Conservation (phyloP, 1,284 basidiomycete genomes). For the Apiotrichum laibachii region DNA sequence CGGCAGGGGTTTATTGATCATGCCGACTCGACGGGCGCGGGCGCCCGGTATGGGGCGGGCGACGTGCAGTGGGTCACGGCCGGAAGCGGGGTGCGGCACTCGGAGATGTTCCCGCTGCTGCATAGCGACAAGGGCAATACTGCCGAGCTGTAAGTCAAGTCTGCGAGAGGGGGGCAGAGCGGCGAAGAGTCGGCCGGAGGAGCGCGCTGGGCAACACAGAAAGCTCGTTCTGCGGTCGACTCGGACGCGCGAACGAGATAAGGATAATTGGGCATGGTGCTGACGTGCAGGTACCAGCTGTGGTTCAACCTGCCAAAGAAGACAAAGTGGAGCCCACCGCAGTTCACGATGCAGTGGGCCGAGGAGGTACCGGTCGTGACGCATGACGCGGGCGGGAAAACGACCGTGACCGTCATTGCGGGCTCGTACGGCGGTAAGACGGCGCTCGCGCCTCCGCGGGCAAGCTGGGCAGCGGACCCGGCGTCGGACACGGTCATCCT, state of each 20-base stretch:
- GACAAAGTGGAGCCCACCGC: conserved; percentile 14
- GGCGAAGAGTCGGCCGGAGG: too few species aligned
- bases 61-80: conserved; percentile 26
- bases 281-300: conserved; percentile 13
- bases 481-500: conserved; percentile 16
- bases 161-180: background rate
- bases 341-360: conserved; percentile 23
- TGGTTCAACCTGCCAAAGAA: conserved; percentile 21
- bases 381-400: conserved; percentile 1
- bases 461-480: conserved; percentile 6
- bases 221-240: too few species aligned
- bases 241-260: background rate
- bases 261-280: background rate
- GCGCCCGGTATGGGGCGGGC: conserved; percentile 18
- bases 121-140: conserved; percentile 13
- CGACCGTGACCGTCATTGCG: conserved; percentile 11
- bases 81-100: conserved; percentile 18
- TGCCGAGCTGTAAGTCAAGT: conserved; percentile 5
- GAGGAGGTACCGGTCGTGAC: conserved; percentile 16
- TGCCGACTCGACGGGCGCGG: conserved; percentile 17
- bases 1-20: conserved; percentile 15
- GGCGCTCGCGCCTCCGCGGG: conserved; percentile 9
- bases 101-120: conserved; percentile 22
- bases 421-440: conserved; percentile 8
- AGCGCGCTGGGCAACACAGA: too few species aligned